Evolutionary conservation across 1,284 basidiomycete genomes (phyloP), one percentile per base, ranked within the genome.

Genomic region (Irpex rosettiformis): DNA sequence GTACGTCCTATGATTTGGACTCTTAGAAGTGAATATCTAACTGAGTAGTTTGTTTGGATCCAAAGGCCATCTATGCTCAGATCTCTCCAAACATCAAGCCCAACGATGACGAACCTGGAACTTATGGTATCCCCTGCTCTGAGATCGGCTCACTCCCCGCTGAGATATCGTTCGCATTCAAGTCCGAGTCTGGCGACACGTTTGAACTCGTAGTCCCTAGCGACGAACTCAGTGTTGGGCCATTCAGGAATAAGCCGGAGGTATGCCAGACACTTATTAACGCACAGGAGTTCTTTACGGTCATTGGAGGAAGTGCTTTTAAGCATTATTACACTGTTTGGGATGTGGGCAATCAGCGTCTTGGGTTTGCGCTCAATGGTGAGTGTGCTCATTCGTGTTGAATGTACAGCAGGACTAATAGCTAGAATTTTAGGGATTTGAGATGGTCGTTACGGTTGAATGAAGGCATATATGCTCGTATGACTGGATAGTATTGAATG

Each of bases 241-340:
- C 82, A 13, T 83, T 85, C 67, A 67, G 72, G 28, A 77, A 72
- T 58, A 70, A 82, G 60, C 67, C 79, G 3, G 68, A 74, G 8
- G 69, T 75, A 27, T 83, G 81, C 65, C 80, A 83, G 67, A 81
- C 80, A 3, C 72, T 84, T 43, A 82, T 84, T 70, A 84, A 84
- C 61, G 79, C 79, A 11, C 76, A 79, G 60, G 79, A 81, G 66
- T 77, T 76, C 3, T 70, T 79, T 55, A 73, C 75, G 53, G 71
- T 83, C 48, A 75, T 84, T 33, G 81, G 81, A 11, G 81, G 77
- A 24, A 80, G 78, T 62, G 60, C 83, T 52, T 69, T 83, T 60
- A 82, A 83, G 70, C 81, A 83, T 64, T 83, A 81, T 61, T 83
- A 82, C 64, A 82, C 77, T 60, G 77, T 81, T 16, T 83, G 79